Evolutionary conservation across 331 rosid genomes (phyloP), one percentile per base, ranked within the genome.

Genomic region (Rhamnella rubrinervis): DNA sequence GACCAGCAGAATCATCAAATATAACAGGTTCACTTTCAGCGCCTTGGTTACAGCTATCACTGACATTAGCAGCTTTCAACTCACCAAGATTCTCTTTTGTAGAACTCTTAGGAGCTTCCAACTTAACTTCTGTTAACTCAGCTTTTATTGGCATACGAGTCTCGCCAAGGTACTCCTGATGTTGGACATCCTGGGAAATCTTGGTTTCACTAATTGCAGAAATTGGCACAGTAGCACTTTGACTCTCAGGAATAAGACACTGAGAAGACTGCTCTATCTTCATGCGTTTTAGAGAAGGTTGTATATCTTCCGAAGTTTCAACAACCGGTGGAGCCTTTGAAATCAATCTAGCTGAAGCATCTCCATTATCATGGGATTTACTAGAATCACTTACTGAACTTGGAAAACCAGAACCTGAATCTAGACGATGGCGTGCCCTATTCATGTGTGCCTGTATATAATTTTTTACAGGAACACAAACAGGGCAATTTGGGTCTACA

Each of bases 201-300:
- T 52, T 83, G 49, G 83, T 69, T 67, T 91, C 92, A 23, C 65
- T 80, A 71, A 66, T 77, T 37, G 72, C 65, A 78, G 87, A 69
- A 85, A 74, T 66, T 58, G 89, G 78, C 28, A 75, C 67, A 59
- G 84, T 64, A 67, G 84, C 75, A 66, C 70, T 82, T 47, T 85
- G 91, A 81, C 76, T 79, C 75, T 83, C 87, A 18, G 92, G 84
- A 83, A 71, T 71, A 67, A 71, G 62, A 61, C 91, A 75, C 53
- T 83, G 88, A 56, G 83, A 56, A 58, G 89, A 61, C 71, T 84
- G 92, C 83, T 91, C 98, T 78, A 82, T 81, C 83, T 91, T 93
- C 78, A 89, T 78, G 50, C 98, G 96, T 66, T 93, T 93, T 23
- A 81, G 73, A 70, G 96, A 84, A 62, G 95, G 90, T 59, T 82